These are phyloP conservation scores for Aegle marmelos DNA, from an alignment of 345 rosid genomes.

Conservation along the genomic window DNA sequence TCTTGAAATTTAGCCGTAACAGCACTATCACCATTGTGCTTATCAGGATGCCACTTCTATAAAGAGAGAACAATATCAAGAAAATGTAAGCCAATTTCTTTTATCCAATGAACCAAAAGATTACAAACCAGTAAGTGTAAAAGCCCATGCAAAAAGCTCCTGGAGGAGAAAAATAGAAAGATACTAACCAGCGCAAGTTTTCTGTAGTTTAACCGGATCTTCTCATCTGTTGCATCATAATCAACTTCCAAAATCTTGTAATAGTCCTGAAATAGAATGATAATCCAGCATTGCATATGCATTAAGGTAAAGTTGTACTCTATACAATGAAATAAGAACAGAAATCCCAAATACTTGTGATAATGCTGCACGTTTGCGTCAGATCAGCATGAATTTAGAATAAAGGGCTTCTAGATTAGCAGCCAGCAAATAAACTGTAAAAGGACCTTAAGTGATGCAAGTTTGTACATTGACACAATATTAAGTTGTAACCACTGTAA, in stretches of 20 bases:
- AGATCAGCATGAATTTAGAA: neutral
- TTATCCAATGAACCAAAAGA: constrained; percentile 5
- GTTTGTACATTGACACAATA: neutral
- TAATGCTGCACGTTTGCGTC: neutral
- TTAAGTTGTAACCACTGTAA: neutral
- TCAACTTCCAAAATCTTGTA: constrained; percentile 76
- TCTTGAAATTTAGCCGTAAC: constrained; percentile 71
- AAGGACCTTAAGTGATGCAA: neutral
- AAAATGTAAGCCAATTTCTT: constrained; percentile 8
- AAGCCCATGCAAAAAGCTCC: constrained; percentile 25
- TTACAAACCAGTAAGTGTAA: constrained; percentile 8
- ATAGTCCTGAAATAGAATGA: constrained; percentile 52
- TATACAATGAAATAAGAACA: constrained; percentile 4
- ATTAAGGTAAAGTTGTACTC: neutral
- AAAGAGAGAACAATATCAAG: constrained; percentile 12
- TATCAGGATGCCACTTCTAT: constrained; percentile 91
- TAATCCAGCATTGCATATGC: constrained; percentile 14
- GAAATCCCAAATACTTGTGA: neutral
- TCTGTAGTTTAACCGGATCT: constrained; percentile 65
- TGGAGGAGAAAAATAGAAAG: neutral
- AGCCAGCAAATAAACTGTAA: neutral
- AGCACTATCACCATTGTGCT: constrained; percentile 68
- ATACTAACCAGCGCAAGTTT: constrained; percentile 79
- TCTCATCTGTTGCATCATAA: constrained; percentile 83
- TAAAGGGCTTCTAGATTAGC: neutral